A percentile compares a stretch with the other conserved stretches of the same genome.
These are phyloP conservation scores for Taphrina wiesneri DNA, from an alignment of 1,139 yeast species.

Conservation along the genomic window DNA sequence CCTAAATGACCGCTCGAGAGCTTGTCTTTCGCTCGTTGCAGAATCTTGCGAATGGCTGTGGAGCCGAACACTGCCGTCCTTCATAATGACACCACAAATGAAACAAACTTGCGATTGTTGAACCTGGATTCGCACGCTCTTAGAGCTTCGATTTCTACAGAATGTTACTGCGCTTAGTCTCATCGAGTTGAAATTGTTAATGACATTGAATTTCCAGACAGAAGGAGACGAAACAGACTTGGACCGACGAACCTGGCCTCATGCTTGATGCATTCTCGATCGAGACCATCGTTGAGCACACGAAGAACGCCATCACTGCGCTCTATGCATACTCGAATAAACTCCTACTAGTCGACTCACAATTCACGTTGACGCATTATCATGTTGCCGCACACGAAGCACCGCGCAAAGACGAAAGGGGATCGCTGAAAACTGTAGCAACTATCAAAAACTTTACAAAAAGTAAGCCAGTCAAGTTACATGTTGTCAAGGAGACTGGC, in stretches of 20 bases:
- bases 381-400: constrained; percentile 18
- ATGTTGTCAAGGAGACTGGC: constrained; percentile 46
- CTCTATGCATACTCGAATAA: constrained; percentile 24
- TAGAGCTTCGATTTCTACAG: too few species aligned
- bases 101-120: neutral
- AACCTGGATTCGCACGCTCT: too few species aligned
- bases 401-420: neutral
- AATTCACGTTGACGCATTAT: constrained; percentile 22
- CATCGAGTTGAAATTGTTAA: too few species aligned
- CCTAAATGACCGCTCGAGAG: too few species aligned
- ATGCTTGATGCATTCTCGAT: constrained; percentile 30
- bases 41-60: neutral
- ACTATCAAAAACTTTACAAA: constrained; percentile 37
- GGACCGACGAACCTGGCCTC: neutral
- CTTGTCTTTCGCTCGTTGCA: neutral
- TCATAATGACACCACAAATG: neutral
- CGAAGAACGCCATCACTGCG: neutral
- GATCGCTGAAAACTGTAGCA: constrained; percentile 23
- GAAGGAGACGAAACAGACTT: too few species aligned
- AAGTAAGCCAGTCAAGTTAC: constrained; percentile 45
- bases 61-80: neutral
- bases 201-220: too few species aligned
- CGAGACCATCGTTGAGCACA: constrained; percentile 11
- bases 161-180: too few species aligned
- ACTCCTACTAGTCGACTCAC: constrained; percentile 23